phyloP scores from a whole-genome alignment of 78 protist genomes.

The Acrasis kona region DNA sequence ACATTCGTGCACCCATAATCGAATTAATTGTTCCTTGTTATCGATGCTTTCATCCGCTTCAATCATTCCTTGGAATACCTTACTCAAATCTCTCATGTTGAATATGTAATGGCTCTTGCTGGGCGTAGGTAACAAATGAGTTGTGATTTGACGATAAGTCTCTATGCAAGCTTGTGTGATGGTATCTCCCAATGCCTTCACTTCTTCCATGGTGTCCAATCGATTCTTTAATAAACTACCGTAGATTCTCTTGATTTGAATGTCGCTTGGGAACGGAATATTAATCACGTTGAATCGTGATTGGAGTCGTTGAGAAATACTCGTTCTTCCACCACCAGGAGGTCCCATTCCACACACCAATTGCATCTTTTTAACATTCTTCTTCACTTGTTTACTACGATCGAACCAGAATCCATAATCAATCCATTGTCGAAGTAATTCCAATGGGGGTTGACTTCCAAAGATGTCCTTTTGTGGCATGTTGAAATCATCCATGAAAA shows the following conservation, averaged over 20 bases:
- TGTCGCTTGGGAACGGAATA: conserved; percentile 44
- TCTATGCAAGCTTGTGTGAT: conserved; percentile 36
- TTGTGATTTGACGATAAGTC: conserved; percentile 17
- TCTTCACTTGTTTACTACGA: conserved; percentile 18
- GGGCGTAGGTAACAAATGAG: conserved; percentile 50
- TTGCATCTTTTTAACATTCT: conserved; percentile 46
- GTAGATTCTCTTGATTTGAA: conserved; percentile 46
- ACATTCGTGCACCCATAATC: conserved; percentile 44
- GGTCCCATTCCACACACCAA: conserved; percentile 71
- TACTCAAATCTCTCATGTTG: conserved; percentile 57
- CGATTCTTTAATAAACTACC: conserved; percentile 12
- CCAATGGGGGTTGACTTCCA: conserved; percentile 76
- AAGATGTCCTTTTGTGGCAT: conserved; percentile 70
- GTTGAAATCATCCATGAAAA: conserved; percentile 75
- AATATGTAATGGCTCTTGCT: conserved; percentile 55
- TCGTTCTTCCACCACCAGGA: conserved; percentile 52
- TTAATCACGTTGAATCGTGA: conserved; percentile 35
- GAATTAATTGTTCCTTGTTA: background rate
- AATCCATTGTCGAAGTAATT: conserved; percentile 62
- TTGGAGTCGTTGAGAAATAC: conserved; percentile 36
- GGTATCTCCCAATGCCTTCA: conserved; percentile 16
- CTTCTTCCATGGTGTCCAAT: conserved; percentile 35
- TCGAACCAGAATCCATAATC: conserved; percentile 78
- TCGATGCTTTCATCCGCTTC: background rate
- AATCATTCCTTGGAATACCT: conserved; percentile 55